Evolutionary conservation across 257 asterid species (phyloP), one percentile per base, ranked within the genome.

Genomic region (Gentiana dahurica): DNA sequence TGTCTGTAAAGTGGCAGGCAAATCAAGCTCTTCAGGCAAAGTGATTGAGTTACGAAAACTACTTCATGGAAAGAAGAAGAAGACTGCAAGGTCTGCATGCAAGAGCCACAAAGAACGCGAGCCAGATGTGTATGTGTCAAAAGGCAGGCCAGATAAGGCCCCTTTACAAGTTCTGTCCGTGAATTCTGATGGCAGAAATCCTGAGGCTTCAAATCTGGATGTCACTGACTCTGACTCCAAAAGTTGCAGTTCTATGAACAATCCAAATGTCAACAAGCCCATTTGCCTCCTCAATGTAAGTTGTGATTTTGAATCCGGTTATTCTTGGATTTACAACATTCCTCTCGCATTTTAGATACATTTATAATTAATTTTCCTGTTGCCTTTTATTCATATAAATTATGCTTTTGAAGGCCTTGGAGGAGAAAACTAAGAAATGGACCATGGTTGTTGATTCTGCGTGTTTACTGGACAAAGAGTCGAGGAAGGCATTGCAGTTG

Each of bases 401-500:
- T 37, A 53, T 50, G 59, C 71, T 68, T 79, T 5, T 76, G 97
- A 68, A 55, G 24, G 64, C 60, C 34, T 63, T 62, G 15, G 66
- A 64, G 73, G 70, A 48, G 77, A 77, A 70, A 54, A 60, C 58
- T 11, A 77, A 69, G 47, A 74, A 45, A 56, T 90, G 96, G 96
- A 75, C 71, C 59, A 80, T 87, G 75, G 73, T 84, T 57, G 95
- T 75, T 44, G 98, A 87, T 70, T 75, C 87, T 52, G 74, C 72
- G 51, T 70, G 77, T 67, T 70, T 90, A 79, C 79, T 90, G 67
- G 75, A 74, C 76, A 78, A 70, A 67, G 83, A 77, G 58, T 84
- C 95, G 3, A 84, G 94, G 76, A 80, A 75, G 67, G 88, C 83
- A 53, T 65, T 90, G 75, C 87, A 82, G 77, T 90, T 87, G 11